Conservation (phyloP, 176 grass and related monocot genomes). For the Thalia dealbata region DNA sequence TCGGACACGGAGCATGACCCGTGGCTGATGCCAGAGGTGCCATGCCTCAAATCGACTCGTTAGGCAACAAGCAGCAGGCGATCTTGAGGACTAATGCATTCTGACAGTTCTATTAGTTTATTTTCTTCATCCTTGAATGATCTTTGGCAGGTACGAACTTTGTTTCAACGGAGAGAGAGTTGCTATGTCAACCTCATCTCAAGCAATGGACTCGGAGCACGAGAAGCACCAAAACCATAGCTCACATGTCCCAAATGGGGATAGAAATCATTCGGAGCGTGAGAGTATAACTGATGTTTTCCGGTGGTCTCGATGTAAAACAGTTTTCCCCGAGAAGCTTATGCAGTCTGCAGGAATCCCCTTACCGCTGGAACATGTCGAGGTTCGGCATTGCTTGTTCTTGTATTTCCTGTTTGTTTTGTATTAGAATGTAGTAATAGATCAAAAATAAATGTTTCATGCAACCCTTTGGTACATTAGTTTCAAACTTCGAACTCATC, state of each 20-base stretch:
- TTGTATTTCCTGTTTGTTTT: too few species aligned
- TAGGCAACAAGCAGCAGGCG: too few species aligned
- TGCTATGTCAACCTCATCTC: conserved; percentile 11
- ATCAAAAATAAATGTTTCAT: too few species aligned
- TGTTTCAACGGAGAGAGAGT: conserved; percentile 71
- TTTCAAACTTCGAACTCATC: too few species aligned
- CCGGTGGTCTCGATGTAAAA: conserved; percentile 85
- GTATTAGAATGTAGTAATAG: too few species aligned
- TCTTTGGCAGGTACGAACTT: conserved; percentile 65
- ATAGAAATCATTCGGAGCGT: conserved; percentile 31
- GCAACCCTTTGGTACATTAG: too few species aligned
- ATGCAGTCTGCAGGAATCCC: conserved; percentile 67
- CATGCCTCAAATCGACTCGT: too few species aligned
- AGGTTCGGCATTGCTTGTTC: conserved; percentile 23
- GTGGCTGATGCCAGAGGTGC: too few species aligned
- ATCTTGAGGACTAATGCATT: too few species aligned
- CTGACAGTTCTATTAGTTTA: background rate
- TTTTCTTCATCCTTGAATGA: conserved; percentile 2
- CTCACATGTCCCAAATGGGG: conserved; percentile 66
- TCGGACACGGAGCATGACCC: too few species aligned
- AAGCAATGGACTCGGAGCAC: conserved; percentile 25
- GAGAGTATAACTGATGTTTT: conserved; percentile 58
- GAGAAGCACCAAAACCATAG: conserved; percentile 51
- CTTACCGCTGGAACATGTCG: conserved; percentile 60
- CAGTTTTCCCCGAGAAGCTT: conserved; percentile 46